Evolutionary conservation across 805 yeast species (phyloP).

Genomic region (Candida tibetensis): DNA sequence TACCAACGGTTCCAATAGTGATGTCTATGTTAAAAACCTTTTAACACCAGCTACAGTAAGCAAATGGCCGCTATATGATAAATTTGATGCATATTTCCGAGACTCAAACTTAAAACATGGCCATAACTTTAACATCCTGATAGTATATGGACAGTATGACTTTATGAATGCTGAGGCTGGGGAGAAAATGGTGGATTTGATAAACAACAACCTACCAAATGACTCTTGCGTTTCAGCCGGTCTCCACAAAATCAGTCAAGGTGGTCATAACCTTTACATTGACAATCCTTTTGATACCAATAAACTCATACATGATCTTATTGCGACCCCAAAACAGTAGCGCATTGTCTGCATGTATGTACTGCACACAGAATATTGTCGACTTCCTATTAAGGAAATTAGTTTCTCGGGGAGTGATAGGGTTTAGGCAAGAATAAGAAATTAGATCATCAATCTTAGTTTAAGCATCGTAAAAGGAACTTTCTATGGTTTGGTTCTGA

Average conservation of each 20-base stretch:
- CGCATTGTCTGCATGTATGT: too few relatives aligned
- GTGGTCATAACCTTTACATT: constrained; percentile 45
- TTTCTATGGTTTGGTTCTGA: neutral
- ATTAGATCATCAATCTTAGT: too few relatives aligned
- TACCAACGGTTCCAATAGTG: constrained; percentile 37
- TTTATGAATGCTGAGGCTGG: constrained; percentile 70
- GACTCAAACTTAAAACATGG: constrained; percentile 11
- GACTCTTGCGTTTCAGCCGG: constrained; percentile 17
- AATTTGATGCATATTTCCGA: constrained; percentile 35
- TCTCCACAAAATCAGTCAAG: constrained; percentile 29
- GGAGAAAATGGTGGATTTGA: constrained; percentile 21
- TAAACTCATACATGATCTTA: neutral
- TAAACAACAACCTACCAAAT: neutral
- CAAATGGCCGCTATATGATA: constrained; percentile 63
- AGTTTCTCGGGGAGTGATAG: too few relatives aligned
- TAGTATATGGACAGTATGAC: constrained; percentile 68
- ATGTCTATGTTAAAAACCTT: constrained; percentile 44
- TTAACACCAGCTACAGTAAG: constrained; percentile 61
- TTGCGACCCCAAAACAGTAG: too few relatives aligned
- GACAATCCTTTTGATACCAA: constrained; percentile 46
- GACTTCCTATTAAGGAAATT: too few relatives aligned
- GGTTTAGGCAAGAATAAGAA: too few relatives aligned
- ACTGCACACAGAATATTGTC: too few relatives aligned
- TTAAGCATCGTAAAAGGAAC: too few relatives aligned
- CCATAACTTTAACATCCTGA: constrained; percentile 33